Percentiles rank a stretch among this genome's conserved stretches.
Evolutionary conservation across 208 protist genomes (phyloP).

Genomic region (Leishmania braziliensis): DNA sequence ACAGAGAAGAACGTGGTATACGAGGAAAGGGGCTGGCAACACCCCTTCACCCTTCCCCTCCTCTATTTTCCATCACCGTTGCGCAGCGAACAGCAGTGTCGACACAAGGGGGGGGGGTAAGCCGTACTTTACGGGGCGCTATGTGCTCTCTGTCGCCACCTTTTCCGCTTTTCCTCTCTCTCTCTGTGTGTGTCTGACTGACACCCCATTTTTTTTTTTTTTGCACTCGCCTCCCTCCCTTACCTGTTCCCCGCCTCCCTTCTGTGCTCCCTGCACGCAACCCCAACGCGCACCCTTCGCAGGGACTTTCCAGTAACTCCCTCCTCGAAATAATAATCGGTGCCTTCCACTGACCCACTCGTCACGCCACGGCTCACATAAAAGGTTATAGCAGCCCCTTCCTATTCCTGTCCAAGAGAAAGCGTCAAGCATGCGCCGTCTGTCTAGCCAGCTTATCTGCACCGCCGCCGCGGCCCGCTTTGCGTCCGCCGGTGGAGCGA

Average conservation of each 20-base stretch:
- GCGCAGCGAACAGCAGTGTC: neutral
- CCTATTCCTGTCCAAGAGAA: neutral
- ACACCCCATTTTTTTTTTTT: neutral
- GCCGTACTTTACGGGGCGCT: no score
- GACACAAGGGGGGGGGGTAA: neutral
- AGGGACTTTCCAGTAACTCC: neutral
- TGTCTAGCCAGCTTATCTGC: constrained; percentile 66
- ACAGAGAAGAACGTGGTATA: neutral
- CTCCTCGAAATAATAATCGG: neutral
- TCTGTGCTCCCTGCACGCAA: neutral
- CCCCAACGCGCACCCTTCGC: neutral
- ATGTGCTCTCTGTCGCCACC: neutral
- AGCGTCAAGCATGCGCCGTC: constrained; percentile 60
- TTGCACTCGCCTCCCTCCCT: neutral
- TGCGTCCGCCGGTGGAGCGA: constrained; percentile 44
- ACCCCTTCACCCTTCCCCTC: neutral
- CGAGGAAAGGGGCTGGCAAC: neutral
- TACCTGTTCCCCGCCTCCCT: neutral
- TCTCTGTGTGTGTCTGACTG: neutral
- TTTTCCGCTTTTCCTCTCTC: neutral
- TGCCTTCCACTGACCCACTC: neutral
- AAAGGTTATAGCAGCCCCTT: neutral
- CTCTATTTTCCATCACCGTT: neutral
- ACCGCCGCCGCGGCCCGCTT: constrained; percentile 55
- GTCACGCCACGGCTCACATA: neutral